Evolutionary conservation across 495 filamentous ascomycete species (phyloP).

Genomic region (Aspergillus homomorphus): DNA sequence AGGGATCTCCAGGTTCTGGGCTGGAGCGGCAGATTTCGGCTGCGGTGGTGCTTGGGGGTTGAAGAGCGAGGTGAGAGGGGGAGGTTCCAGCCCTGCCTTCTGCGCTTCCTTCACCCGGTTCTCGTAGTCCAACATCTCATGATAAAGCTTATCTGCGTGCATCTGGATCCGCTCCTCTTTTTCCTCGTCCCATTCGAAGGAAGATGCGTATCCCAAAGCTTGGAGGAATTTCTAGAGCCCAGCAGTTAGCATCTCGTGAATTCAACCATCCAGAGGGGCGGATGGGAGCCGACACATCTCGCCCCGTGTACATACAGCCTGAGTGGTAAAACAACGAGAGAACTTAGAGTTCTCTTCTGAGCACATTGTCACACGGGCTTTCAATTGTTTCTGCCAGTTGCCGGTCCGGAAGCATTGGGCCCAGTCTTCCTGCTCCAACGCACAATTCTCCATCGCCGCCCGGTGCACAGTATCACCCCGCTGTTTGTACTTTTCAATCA

Average conservation of each 20-base stretch:
- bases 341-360: constrained; percentile 64
- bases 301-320: constrained; percentile 56
- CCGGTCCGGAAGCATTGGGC: constrained; percentile 72
- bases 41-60: constrained; percentile 28
- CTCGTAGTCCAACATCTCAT: constrained; percentile 79
- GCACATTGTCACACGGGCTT: constrained; percentile 68
- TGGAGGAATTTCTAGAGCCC: constrained; percentile 72
- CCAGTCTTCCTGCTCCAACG: constrained; percentile 73
- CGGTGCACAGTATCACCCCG: constrained; percentile 72
- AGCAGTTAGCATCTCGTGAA: constrained; percentile 2
- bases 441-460: constrained; percentile 91
- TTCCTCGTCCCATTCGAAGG: constrained; percentile 56
- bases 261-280: not conserved
- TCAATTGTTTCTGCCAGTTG: constrained; percentile 41
- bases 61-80: constrained; percentile 41
- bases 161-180: constrained; percentile 90
- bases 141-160: constrained; percentile 87
- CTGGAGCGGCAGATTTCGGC: constrained; percentile 1
- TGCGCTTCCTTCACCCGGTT: constrained; percentile 62
- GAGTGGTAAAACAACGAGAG: constrained; percentile 77
- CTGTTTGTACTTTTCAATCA: constrained; percentile 80
- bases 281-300: not conserved
- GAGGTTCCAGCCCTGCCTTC: constrained; percentile 49
- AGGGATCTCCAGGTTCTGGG: constrained; percentile 29
- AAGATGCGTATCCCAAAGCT: constrained; percentile 81